Percentiles rank a stretch among this genome's conserved stretches.
Conservation (phyloP, 2,329 filamentous ascomycete genomes). For the Aspergillus pseudoterreus region DNA sequence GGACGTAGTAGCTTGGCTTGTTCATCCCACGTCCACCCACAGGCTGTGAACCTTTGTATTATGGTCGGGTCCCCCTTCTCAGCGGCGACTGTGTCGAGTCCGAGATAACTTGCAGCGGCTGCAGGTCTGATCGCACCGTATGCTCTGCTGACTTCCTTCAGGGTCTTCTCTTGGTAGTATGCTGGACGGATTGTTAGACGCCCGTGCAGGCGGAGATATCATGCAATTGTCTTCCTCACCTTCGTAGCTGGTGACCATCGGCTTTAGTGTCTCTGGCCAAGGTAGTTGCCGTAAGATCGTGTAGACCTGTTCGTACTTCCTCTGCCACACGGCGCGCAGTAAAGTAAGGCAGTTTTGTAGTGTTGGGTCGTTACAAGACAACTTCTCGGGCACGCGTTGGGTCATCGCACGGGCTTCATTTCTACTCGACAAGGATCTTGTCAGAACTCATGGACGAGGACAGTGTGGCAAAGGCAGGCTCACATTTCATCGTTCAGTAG, state of each 20-base stretch:
- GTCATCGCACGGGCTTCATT: conserved; percentile 39
- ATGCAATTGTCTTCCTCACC: conserved; percentile 22
- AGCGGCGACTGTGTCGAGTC: conserved; percentile 26
- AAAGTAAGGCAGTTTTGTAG: conserved; percentile 34
- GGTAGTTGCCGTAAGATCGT: conserved; percentile 27
- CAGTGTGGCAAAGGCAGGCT: conserved; percentile 9
- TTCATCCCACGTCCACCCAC: conserved; percentile 38
- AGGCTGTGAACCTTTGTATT: conserved; percentile 30
- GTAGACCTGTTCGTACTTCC: conserved; percentile 34
- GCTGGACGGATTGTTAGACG: conserved; percentile 17
- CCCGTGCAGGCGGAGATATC: background rate
- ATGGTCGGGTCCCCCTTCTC: conserved; percentile 25
- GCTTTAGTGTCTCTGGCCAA: conserved; percentile 32
- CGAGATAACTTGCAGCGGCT: conserved; percentile 34
- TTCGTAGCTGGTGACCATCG: conserved; percentile 32
- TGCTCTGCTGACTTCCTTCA: conserved; percentile 36
- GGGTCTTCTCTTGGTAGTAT: conserved; percentile 37
- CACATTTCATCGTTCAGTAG: conserved; percentile 39
- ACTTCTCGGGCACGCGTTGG: conserved; percentile 30
- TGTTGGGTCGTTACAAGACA: conserved; percentile 27
- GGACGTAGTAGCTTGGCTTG: conserved; percentile 32
- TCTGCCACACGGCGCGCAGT: conserved; percentile 38
- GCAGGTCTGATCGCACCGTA: conserved; percentile 38
- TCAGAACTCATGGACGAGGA: conserved; percentile 5
- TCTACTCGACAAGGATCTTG: conserved; percentile 16